phyloP scores from a whole-genome alignment of 2,329 filamentous ascomycete genomes.

The Diplodia corticola region DNA sequence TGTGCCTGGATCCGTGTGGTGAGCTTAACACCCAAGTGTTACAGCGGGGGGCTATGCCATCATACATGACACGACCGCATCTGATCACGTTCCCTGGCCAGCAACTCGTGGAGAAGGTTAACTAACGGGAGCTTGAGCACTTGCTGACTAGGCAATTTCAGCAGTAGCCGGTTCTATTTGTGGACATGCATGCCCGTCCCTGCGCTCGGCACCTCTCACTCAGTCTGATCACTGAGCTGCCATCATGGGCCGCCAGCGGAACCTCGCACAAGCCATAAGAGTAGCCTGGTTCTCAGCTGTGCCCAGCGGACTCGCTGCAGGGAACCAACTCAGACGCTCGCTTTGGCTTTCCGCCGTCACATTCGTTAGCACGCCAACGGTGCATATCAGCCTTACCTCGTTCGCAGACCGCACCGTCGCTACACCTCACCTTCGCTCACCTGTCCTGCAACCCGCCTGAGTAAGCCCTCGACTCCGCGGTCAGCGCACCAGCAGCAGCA shows the following conservation, averaged over 20 bases:
- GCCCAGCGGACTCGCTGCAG: conserved; percentile 34
- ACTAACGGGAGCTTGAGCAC: conserved; percentile 36
- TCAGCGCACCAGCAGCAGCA: neutral
- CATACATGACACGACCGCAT: conserved; percentile 28
- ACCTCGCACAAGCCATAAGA: conserved; percentile 24
- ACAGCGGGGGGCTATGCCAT: conserved; percentile 42
- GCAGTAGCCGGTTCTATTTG: conserved; percentile 24
- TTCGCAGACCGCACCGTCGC: conserved; percentile 11
- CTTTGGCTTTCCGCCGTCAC: conserved; percentile 37
- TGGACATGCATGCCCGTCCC: conserved; percentile 24
- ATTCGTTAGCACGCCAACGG: conserved; percentile 27
- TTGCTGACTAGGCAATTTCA: conserved; percentile 39
- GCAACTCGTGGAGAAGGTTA: conserved; percentile 23
- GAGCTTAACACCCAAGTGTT: conserved; percentile 36
- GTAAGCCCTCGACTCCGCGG: conserved; percentile 6
- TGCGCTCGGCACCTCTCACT: conserved; percentile 22
- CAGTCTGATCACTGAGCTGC: conserved; percentile 19
- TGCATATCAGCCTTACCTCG: conserved; percentile 23
- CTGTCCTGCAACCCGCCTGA: conserved; percentile 2
- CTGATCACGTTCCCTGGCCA: conserved; percentile 32
- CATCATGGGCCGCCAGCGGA: conserved; percentile 21
- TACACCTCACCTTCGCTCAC: conserved; percentile 13
- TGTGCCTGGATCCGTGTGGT: conserved; percentile 30
- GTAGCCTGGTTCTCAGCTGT: conserved; percentile 37
- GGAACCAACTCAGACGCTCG: conserved; percentile 31